Evolutionary conservation across 2,329 filamentous ascomycete species (phyloP), one percentile per base, ranked within the genome.

Genomic region (Aplosporella prunicola): DNA sequence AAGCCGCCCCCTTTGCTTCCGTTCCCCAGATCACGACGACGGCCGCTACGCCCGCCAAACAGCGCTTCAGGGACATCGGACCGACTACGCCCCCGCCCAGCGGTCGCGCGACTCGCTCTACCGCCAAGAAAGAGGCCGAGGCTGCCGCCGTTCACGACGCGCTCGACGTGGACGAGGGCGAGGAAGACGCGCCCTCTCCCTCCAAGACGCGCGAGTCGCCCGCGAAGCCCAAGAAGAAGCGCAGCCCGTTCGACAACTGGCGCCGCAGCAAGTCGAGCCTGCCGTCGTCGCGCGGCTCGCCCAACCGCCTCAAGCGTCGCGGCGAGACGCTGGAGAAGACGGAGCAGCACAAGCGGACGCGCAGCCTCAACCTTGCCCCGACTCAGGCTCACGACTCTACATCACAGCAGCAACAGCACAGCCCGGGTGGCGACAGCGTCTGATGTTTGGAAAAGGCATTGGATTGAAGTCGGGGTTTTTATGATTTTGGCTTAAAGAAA

Each of bases 181-280:
- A n/a, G n/a, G n/a, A n/a, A n/a, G n/a, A n/a, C n/a, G n/a, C n/a
- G n/a, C 53, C 56, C 45, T 51, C 53, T 17, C 53, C 51, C 26
- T 25, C 15, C 18, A 26, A 16, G 35, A 35, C n/a, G 17, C 27
- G 29, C 22, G 25, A 35, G 16, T 18, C 35, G 23, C 38, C 40
- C 35, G 36, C 27, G 37, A 32, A 16, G 13, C 36, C 36, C 22
- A 24, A 24, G 8, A 51, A 46, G 45, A 51, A 57, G 45, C 63
- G 62, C 40, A 78, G 72, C 48, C 76, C 75, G 2, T 85, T 85
- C 48, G 77, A 82, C 48, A 67, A 67, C 25, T 86, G 80, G 80
- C 72, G 67, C 45, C 74, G 78, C 41, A 75, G 74, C 48, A 85
- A 85, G 66, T 29, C 29, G 5, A 25, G 30, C 23, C 11, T 24